Evolutionary conservation across 352 stramenopile species (phyloP), one percentile per base, ranked within the genome.

Genomic region (Pythium chondricola): DNA sequence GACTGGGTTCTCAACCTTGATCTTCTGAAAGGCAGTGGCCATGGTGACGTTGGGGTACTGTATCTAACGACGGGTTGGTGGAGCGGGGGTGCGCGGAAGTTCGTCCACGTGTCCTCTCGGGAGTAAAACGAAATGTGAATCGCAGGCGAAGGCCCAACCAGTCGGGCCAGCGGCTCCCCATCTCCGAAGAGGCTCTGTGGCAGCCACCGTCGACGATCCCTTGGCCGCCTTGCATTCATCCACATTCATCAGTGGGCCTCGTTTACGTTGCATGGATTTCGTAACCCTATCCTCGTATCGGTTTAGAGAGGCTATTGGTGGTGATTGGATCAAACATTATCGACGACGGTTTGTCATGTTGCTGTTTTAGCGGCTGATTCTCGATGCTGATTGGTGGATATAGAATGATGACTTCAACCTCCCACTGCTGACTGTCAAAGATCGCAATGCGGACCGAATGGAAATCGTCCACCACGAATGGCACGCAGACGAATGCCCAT

Each of bases 1-100:
- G 31, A 93, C 65, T 6, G 78, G 79, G 41, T 93, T 93, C 24
- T 69, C 54, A 14, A 91, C 82, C 20, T 61, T 61, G 59, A 93
- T 83, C 68, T 93, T 93, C 48, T 67, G 55, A 32, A 78, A 67
- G 7, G 27, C 25, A n/a, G n/a, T n/a, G 36, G 37, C 48, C 43
- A 40, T 52, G 43, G 29, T 42, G n/a, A n/a, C n/a, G n/a, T n/a
- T n/a, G n/a, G n/a, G n/a, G n/a, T n/a, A n/a, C n/a, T n/a, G n/a
- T n/a, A n/a, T n/a, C n/a, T n/a, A n/a, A n/a, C n/a, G n/a, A n/a
- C n/a, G n/a, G n/a, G n/a, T n/a, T 6, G 24, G n/a, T 6, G 27
- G 26, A 6, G 26, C 7, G 35, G 6, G 6, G 3, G 41, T 8
- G 16, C 4, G 26, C 6, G 33, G 18, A 3, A 20, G 14, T n/a